These are phyloP conservation scores for Flaveria trinervia DNA, from an alignment of 129 eudicot species.

Conservation along the genomic window DNA sequence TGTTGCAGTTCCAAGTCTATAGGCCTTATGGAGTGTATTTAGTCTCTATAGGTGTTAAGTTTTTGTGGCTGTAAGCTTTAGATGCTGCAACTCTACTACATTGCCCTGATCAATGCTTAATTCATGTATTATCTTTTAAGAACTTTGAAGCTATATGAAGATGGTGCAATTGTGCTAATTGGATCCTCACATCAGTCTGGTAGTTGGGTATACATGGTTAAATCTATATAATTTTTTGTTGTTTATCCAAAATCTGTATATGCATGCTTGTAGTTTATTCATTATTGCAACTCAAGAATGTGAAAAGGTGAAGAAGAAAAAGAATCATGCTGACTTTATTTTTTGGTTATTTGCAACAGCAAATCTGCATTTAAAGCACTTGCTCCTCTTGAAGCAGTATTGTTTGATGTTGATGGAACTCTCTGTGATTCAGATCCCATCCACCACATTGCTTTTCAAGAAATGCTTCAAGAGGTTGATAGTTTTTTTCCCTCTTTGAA, in stretches of 20 bases:
- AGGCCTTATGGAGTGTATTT: background rate
- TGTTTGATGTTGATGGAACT: conserved; percentile 93
- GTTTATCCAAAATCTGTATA: background rate
- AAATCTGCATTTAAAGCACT: conserved; percentile 50
- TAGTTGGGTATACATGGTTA: background rate
- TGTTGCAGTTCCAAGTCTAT: background rate
- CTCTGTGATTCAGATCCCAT: conserved; percentile 94
- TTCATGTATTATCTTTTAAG: background rate
- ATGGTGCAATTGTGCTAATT: conserved; percentile 9
- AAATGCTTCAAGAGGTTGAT: conserved; percentile 82
- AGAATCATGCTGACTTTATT: conserved; percentile 7
- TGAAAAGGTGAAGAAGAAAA: background rate
- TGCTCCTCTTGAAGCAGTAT: conserved; percentile 89
- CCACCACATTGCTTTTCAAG: conserved; percentile 75
- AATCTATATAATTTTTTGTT: background rate
- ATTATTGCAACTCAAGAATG: background rate
- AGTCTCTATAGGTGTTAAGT: background rate
- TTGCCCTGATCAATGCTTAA: background rate
- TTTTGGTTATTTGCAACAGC: conserved; percentile 43
- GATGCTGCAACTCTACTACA: background rate
- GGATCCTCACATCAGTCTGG: background rate
- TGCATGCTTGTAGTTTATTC: background rate
- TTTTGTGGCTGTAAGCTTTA: conserved; percentile 12
- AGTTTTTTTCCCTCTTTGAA: background rate
- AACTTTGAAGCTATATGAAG: conserved; percentile 1